Evolutionary conservation across 139 green algal genomes (phyloP).

Genomic region (Tetradesmus lagerheimii): DNA sequence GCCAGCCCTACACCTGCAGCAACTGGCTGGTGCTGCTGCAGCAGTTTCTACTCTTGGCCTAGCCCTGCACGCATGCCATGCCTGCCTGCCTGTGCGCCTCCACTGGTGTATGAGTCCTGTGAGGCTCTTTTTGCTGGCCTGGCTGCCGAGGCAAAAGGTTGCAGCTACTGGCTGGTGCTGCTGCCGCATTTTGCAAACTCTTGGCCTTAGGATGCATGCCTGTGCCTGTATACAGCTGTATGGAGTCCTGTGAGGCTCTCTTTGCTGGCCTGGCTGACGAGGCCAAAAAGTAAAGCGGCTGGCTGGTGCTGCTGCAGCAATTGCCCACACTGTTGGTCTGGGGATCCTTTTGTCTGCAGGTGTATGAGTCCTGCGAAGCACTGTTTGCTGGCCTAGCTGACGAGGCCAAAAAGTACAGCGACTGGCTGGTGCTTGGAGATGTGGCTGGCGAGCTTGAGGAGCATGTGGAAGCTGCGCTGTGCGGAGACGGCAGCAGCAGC

Average conservation of each 20-base stretch:
- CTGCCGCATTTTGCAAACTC: no score
- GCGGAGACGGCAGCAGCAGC: constrained; percentile 52
- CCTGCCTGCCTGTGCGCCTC: not conserved
- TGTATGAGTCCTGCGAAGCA: constrained; percentile 76
- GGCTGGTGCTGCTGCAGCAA: no score
- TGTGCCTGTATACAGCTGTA: constrained; percentile 65
- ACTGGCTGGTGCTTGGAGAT: constrained; percentile 81
- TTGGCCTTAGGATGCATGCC: no score
- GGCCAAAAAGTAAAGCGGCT: no score
- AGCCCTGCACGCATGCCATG: no score
- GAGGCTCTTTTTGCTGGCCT: constrained; percentile 74
- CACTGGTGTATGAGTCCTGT: constrained; percentile 74
- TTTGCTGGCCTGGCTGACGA: constrained; percentile 73
- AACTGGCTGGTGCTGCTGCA: no score
- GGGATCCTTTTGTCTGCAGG: constrained; percentile 34
- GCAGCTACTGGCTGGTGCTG: no score
- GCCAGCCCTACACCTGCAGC: no score
- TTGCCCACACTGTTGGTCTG: not conserved
- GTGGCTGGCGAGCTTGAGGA: constrained; percentile 69
- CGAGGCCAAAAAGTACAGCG: constrained; percentile 79
- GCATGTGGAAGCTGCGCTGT: constrained; percentile 77
- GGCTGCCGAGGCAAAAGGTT: constrained; percentile 70
- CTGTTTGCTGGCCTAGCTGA: constrained; percentile 71
- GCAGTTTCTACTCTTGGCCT: no score
- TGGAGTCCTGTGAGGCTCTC: constrained; percentile 68